These are phyloP conservation scores for Teunomyces barrocoloradensis DNA, from an alignment of 805 yeast species.

Conservation along the genomic window DNA sequence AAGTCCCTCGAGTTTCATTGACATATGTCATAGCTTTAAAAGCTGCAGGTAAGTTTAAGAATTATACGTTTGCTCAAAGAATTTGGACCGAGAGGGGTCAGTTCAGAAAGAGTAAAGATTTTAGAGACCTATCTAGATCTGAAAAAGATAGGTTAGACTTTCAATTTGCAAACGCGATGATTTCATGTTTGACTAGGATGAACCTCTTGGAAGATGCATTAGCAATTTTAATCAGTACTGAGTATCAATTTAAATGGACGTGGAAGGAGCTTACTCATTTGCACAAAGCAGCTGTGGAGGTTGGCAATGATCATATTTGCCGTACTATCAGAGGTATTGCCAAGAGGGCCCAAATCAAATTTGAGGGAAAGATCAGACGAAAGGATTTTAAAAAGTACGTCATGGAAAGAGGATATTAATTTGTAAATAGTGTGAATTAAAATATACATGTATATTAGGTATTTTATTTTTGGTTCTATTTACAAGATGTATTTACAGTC, in stretches of 20 bases:
- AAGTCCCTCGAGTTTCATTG: conserved; percentile 34
- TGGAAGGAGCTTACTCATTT: conserved; percentile 34
- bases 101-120: conserved; percentile 55
- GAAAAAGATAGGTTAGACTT: conserved; percentile 52
- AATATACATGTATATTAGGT: conserved; percentile 3
- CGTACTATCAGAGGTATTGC: conserved; percentile 33
- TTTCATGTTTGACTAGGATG: conserved; percentile 53
- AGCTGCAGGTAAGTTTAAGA: conserved; percentile 60
- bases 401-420: conserved; percentile 30
- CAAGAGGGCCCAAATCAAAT: conserved; percentile 32
- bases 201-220: conserved; percentile 67
- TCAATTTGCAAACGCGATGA: conserved; percentile 71
- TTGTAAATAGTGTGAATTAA: conserved; percentile 11
- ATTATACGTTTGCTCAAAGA: conserved; percentile 56
- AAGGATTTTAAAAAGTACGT: conserved; percentile 33
- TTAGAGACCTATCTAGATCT: conserved; percentile 37
- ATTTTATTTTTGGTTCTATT: conserved; percentile 5
- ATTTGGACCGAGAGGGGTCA: conserved; percentile 80
- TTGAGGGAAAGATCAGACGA: conserved; percentile 38
- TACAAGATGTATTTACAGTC: conserved; percentile 10
- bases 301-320: conserved; percentile 30
- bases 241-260: conserved; percentile 69
- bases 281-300: conserved; percentile 27
- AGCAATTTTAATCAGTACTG: conserved; percentile 63
- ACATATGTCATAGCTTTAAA: conserved; percentile 60